phyloP scores from a whole-genome alignment of 176 grass and related monocot genomes.

The Carex kokanica region DNA sequence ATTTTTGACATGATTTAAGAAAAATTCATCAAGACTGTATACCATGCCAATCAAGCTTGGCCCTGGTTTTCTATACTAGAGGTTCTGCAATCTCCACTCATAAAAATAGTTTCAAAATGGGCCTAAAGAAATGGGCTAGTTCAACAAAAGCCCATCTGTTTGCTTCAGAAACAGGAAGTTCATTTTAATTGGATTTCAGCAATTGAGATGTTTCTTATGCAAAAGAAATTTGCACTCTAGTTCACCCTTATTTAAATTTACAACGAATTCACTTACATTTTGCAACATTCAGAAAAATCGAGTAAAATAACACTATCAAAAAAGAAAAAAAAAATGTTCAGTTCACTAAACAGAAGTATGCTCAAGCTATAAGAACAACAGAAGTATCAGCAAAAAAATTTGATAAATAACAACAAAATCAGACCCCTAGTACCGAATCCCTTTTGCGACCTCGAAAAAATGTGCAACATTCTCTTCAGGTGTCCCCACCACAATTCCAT shows the following conservation, averaged over 20 bases:
- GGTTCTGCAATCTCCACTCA: not conserved
- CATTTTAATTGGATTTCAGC: not conserved
- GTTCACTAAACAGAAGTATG: slow-evolving; percentile 12
- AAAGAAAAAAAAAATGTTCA: not conserved
- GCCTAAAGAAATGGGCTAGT: not conserved
- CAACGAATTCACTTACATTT: not conserved
- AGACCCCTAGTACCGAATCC: slow-evolving; percentile 54
- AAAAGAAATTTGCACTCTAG: not conserved
- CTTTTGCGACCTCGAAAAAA: slow-evolving; percentile 95
- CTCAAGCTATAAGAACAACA: not conserved
- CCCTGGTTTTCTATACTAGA: not conserved
- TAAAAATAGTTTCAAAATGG: not conserved
- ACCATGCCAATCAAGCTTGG: not conserved
- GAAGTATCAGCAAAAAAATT: not conserved
- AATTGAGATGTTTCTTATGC: not conserved
- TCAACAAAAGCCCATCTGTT: not conserved
- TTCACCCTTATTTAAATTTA: not conserved
- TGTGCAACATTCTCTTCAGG: slow-evolving; percentile 97
- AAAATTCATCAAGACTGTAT: too few species aligned
- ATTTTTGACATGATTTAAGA: too few species aligned
- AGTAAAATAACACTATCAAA: not conserved
- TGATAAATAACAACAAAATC: not conserved
- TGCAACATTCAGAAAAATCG: not conserved
- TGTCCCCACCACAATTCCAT: slow-evolving; percentile 93
- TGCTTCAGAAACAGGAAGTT: not conserved